phyloP scores from a whole-genome alignment of 176 grass and related monocot species.

The Ensete glaucum region DNA sequence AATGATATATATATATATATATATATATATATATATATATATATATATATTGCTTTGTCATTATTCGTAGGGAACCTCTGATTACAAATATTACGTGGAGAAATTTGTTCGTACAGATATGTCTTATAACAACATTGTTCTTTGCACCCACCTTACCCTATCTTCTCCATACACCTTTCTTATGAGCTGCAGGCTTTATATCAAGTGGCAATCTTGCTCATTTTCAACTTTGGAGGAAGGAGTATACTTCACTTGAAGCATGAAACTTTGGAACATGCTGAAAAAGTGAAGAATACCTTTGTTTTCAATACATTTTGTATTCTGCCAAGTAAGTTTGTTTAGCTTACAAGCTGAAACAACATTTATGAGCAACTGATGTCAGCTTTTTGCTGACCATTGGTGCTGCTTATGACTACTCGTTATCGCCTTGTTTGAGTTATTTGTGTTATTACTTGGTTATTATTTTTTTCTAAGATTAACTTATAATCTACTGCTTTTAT shows the following conservation, averaged over 20 bases:
- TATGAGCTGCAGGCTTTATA: slow-evolving; percentile 57
- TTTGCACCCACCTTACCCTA: slow-evolving; percentile 5
- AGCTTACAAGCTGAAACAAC: neutral
- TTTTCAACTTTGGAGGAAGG: slow-evolving; percentile 62
- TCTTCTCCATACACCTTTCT: neutral
- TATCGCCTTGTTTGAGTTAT: too few relatives aligned
- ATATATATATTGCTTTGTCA: neutral
- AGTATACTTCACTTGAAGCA: slow-evolving; percentile 54
- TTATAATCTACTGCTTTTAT: neutral
- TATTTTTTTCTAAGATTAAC: neutral
- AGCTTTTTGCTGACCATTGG: neutral
- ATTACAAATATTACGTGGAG: slow-evolving; percentile 98
- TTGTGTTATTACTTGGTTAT: neutral
- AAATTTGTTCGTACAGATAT: slow-evolving; percentile 87
- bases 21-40: too few relatives aligned
- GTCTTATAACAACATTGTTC: neutral
- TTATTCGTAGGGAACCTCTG: slow-evolving; percentile 59
- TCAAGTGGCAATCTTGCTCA: slow-evolving; percentile 78
- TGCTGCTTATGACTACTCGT: neutral
- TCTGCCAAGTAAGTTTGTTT: slow-evolving; percentile 57
- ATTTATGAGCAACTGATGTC: slow-evolving; percentile 5
- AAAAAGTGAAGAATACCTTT: slow-evolving; percentile 87
- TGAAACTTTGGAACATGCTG: slow-evolving; percentile 36
- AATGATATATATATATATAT: too few relatives aligned
- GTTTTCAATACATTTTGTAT: slow-evolving; percentile 96